Conservation (phyloP, 768 basidiomycete genomes). For the Lactarius pseudohatsudake region DNA sequence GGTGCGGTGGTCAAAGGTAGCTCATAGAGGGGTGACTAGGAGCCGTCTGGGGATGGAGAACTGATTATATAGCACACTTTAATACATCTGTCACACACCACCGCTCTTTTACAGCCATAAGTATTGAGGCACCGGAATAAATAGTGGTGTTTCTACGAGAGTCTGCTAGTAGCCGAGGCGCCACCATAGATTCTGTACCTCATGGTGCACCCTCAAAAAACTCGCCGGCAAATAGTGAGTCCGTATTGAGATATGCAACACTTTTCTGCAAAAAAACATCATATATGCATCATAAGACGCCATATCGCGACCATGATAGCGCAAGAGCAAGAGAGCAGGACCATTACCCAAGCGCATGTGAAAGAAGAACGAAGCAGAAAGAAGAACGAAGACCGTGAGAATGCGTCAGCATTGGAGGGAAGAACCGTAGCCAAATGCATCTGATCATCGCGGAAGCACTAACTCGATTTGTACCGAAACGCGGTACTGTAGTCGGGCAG, state of each 20-base stretch:
- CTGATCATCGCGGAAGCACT: background rate
- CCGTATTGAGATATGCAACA: background rate
- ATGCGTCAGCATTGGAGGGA: background rate
- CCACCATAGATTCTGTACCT: too few species aligned
- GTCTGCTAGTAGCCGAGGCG: background rate
- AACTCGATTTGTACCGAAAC: background rate
- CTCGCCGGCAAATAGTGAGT: background rate
- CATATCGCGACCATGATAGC: background rate
- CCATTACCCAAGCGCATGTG: background rate
- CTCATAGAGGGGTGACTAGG: constrained; percentile 11
- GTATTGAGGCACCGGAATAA: background rate
- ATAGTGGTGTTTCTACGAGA: background rate
- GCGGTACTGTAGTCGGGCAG: too few species aligned
- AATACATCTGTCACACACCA: constrained; percentile 8
- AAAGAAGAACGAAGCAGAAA: background rate
- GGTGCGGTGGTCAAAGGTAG: background rate
- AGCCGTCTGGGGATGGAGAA: background rate
- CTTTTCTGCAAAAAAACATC: background rate
- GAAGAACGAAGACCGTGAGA: background rate
- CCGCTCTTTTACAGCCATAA: background rate
- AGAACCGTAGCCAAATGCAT: background rate
- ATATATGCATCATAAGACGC: background rate
- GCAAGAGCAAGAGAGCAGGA: background rate
- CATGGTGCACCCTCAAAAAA: too few species aligned
- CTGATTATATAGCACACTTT: constrained; percentile 14